A percentile compares a stretch with the other conserved stretches of the same genome.
Conservation (phyloP, 768 basidiomycete species). For the Tephrocybe sp. region DNA sequence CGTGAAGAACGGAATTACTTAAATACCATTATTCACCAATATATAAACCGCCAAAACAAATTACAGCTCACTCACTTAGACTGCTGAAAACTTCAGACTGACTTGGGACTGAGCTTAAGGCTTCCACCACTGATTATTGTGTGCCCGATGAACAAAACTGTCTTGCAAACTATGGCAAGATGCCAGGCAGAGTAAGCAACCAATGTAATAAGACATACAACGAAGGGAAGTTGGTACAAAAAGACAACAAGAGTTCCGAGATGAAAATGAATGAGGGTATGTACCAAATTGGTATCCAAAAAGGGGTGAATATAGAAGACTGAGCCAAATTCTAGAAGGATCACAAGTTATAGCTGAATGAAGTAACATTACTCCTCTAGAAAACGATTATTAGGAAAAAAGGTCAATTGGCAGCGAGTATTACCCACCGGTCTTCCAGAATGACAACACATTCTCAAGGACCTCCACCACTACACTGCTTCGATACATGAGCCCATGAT, state of each 20-base stretch:
- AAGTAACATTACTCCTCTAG: constrained; percentile 1
- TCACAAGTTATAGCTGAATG: no score
- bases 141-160: constrained; percentile 14
- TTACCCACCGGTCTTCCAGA: constrained; percentile 41
- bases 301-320: not conserved
- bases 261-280: constrained; percentile 12
- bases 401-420: constrained; percentile 1
- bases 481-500: constrained; percentile 93
- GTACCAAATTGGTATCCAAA: constrained; percentile 10
- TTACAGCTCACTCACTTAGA: no score
- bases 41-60: not conserved
- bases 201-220: constrained; percentile 21
- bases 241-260: not conserved
- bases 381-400: not conserved
- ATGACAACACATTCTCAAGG: constrained; percentile 65
- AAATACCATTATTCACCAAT: no score
- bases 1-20: no score
- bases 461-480: constrained; percentile 86
- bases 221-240: constrained; percentile 13
- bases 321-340: no score
- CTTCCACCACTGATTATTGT: no score
- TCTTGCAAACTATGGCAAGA: constrained; percentile 16
- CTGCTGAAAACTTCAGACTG: no score
- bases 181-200: constrained; percentile 10
- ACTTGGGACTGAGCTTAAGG: no score